Evolutionary conservation across 2,329 filamentous ascomycete species (phyloP).

Genomic region (Neodidymelliopsis sp.): DNA sequence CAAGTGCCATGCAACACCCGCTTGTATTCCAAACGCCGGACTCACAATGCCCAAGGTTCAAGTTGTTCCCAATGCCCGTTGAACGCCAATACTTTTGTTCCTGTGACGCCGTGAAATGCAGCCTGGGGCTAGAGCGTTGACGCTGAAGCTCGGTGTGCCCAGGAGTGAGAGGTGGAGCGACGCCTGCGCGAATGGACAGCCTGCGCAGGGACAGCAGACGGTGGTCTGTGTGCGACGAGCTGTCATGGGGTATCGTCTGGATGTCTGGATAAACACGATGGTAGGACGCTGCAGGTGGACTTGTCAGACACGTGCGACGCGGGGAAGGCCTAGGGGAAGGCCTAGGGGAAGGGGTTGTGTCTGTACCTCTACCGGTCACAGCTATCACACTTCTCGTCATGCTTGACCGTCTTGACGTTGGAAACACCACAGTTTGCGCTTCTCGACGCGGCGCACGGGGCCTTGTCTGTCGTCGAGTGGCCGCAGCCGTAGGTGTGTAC

Average conservation of each 20-base stretch:
- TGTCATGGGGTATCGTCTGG: slow-evolving; percentile 45
- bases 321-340: slow-evolving; percentile 13
- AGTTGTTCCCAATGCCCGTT: slow-evolving; percentile 44
- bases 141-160: slow-evolving; percentile 27
- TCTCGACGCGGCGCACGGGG: slow-evolving; percentile 57
- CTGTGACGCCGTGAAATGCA: slow-evolving; percentile 54
- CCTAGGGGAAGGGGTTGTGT: slow-evolving; percentile 13
- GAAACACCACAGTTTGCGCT: slow-evolving; percentile 50
- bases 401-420: slow-evolving; percentile 55
- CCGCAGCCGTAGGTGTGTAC: slow-evolving; percentile 58
- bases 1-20: slow-evolving; percentile 47
- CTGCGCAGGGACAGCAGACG: slow-evolving; percentile 36
- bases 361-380: slow-evolving; percentile 54
- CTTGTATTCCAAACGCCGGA: slow-evolving; percentile 50
- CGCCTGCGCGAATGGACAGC: slow-evolving; percentile 31
- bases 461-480: slow-evolving; percentile 53
- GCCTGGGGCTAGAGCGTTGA: slow-evolving; percentile 34
- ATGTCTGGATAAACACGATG: slow-evolving; percentile 42
- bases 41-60: slow-evolving; percentile 37
- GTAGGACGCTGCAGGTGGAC: slow-evolving; percentile 33
- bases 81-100: slow-evolving; percentile 50
- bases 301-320: slow-evolving; percentile 41
- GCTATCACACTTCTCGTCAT: slow-evolving; percentile 57
- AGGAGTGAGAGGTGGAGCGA: slow-evolving; percentile 32
- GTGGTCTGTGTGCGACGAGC: slow-evolving; percentile 39